Percentiles rank a stretch among this genome's conserved stretches.
phyloP scores from a whole-genome alignment of 139 green algal genomes.

The Chlorella sp. region DNA sequence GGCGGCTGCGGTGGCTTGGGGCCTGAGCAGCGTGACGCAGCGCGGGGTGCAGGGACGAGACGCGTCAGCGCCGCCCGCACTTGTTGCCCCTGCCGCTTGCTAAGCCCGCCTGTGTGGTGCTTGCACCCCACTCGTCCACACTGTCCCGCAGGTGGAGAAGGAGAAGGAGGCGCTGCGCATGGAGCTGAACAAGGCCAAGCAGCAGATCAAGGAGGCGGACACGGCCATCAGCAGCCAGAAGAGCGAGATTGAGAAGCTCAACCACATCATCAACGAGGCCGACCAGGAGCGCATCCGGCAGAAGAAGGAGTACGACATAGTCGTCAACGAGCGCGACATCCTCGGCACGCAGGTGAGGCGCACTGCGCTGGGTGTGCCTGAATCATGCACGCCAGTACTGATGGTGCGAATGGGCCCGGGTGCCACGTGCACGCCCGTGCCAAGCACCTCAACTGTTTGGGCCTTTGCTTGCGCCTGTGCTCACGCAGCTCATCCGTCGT shows the following conservation, averaged over 20 bases:
- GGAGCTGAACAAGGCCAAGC: conserved; percentile 76
- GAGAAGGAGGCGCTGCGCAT: conserved; percentile 79
- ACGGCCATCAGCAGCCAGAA: conserved; percentile 51
- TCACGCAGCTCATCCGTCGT: conserved; percentile 57
- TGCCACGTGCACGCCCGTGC: no score
- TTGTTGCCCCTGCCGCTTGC: no score
- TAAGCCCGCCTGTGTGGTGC: no score
- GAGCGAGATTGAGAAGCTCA: conserved; percentile 76
- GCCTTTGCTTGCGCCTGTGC: neutral
- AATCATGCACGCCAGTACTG: no score
- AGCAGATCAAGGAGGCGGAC: conserved; percentile 77
- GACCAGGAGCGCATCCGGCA: conserved; percentile 68
- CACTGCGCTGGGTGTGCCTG: no score
- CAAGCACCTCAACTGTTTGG: no score
- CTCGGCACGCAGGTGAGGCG: conserved; percentile 69
- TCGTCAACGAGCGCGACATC: conserved; percentile 85
- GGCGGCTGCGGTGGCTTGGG: no score
- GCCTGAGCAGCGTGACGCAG: no score
- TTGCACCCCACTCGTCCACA: no score
- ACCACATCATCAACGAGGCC: conserved; percentile 75
- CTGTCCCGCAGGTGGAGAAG: conserved; percentile 67
- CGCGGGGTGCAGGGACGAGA: no score
- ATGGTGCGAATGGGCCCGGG: no score
- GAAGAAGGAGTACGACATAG: conserved; percentile 85
- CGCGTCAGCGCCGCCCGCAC: no score